Percentiles rank a stretch among this genome's conserved stretches.
phyloP scores from a whole-genome alignment of 2,329 filamentous ascomycete species.

The Colletotrichum lupini region DNA sequence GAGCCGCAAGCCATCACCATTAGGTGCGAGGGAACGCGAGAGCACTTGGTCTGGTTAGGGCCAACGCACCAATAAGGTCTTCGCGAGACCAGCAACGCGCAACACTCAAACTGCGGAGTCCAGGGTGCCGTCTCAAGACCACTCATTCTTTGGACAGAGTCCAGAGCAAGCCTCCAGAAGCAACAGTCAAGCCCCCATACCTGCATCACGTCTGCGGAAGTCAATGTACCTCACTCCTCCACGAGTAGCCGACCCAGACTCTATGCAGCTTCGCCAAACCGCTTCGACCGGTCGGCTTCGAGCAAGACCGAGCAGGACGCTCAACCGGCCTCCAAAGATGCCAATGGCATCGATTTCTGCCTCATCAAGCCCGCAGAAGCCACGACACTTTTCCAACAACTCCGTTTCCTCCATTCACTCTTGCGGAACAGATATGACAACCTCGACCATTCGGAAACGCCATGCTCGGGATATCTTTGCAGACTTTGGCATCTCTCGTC shows the following conservation, averaged over 20 bases:
- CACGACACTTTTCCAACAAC: slow-evolving; percentile 16
- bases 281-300: slow-evolving; percentile 28
- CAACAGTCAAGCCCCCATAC: neutral
- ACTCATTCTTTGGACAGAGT: slow-evolving; percentile 27
- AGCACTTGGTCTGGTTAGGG: slow-evolving; percentile 38
- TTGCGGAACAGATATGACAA: slow-evolving; percentile 42
- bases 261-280: slow-evolving; percentile 13
- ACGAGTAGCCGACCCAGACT: neutral
- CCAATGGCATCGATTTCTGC: neutral
- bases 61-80: slow-evolving; percentile 29
- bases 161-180: neutral
- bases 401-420: slow-evolving; percentile 32
- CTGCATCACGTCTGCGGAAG: slow-evolving; percentile 3
- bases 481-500: slow-evolving; percentile 57
- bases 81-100: slow-evolving; percentile 36
- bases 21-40: slow-evolving; percentile 39
- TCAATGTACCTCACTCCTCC: neutral
- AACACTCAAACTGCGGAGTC: slow-evolving; percentile 29
- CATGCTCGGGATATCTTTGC: slow-evolving; percentile 61
- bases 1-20: neutral
- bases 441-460: slow-evolving; percentile 48
- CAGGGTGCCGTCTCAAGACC: slow-evolving; percentile 17
- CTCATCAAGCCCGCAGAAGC: neutral
- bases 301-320: neutral
- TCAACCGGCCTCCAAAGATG: neutral